Evolutionary conservation across 2,329 filamentous ascomycete genomes (phyloP), one percentile per base, ranked within the genome.

Genomic region (Sordariomycetes sp.): DNA sequence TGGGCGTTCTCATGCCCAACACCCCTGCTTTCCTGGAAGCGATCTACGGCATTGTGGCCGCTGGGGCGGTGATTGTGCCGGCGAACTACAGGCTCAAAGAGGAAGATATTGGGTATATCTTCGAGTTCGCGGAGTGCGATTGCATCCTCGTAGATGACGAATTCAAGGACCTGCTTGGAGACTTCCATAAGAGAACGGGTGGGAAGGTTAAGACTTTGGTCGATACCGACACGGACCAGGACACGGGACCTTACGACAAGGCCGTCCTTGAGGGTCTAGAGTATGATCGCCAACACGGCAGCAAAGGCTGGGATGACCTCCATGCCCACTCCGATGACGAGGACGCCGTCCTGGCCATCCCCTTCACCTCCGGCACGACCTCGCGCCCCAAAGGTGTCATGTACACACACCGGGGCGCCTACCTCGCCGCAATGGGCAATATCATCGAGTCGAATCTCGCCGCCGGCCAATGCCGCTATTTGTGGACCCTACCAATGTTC

Each of bases 281-380:
- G 25, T 71, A 82, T 54, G 92, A 96, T 53, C 53, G 53, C 2
- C 62, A 72, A n/a, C 71, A 64, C 6, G 85, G 83, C 3, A 54
- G 50, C 19, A 71, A 73, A 32, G 86, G 85, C 16, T 98, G 92
- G 90, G 69, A 68, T 11, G 84, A 75, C 1, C 69, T 96, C 17
- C 71, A 84, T 41, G 69, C 75, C 2, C 79, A 87, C 44, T 72
- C 73, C 4, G 63, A 68, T 2, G 71, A 86, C 46, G 92, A 98
- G 54, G 82, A 94, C 44, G 78, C 77, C 39, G 72, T 86, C 45
- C 72, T 96, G 40, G 86, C 88, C 4, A 76, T 98, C 36, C 86
- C 90, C 2, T 96, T 96, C 55, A 98, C 92, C 0, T 92, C 83
- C 19, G 90, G 90, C 4, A 96, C 92, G 1, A 96, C 92, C 0